Conservation (phyloP, 768 basidiomycete species). For the Russula abietina region DNA sequence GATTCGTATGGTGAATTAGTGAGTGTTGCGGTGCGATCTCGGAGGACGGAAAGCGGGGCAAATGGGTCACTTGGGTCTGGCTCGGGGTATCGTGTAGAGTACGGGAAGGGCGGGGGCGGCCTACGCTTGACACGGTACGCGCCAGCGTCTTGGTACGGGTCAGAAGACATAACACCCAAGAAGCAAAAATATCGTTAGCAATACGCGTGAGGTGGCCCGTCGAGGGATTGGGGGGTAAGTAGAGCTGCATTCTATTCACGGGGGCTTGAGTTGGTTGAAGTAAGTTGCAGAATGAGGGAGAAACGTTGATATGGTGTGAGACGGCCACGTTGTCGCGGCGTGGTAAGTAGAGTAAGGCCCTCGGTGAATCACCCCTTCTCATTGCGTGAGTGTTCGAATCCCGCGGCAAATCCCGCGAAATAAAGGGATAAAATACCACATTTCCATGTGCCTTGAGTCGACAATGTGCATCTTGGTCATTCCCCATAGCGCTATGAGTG, state of each 20-base stretch:
- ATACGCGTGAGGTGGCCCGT: not conserved
- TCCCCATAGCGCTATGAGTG: not conserved
- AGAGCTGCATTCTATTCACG: constrained; percentile 1
- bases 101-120: constrained; percentile 48
- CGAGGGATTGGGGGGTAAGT: not conserved
- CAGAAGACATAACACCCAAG: constrained; percentile 8
- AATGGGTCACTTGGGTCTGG: constrained; percentile 69
- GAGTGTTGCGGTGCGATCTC: constrained; percentile 38
- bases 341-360: constrained; percentile 11
- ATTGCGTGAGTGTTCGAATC: not conserved
- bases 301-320: constrained; percentile 19
- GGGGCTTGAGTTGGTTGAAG: constrained; percentile 11
- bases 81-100: constrained; percentile 51
- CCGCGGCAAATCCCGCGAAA: constrained; percentile 9
- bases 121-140: constrained; percentile 43
- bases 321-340: constrained; percentile 17
- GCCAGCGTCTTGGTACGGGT: constrained; percentile 1
- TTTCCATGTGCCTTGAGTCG: not conserved
- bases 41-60: constrained; percentile 59
- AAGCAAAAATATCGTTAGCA: constrained; percentile 3
- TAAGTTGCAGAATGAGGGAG: constrained; percentile 15
- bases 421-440: not conserved
- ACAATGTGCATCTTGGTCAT: not conserved
- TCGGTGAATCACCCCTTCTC: constrained; percentile 14
- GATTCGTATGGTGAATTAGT: constrained; percentile 9